Evolutionary conservation across 345 rosid species (phyloP).

Genomic region (Euphorbia lathyris): DNA sequence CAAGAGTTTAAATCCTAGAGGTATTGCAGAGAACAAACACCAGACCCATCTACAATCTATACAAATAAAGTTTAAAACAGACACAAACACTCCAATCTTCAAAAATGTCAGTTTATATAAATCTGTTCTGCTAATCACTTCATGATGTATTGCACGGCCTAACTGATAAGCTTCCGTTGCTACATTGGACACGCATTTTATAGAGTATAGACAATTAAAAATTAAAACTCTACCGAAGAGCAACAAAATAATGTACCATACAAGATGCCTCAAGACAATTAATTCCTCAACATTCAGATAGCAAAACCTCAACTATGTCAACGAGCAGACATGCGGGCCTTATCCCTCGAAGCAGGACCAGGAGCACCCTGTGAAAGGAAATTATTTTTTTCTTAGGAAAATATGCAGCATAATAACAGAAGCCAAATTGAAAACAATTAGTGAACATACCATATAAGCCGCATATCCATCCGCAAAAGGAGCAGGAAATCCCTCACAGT

Average conservation of each 20-base stretch:
- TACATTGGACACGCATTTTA: neutral
- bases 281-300: neutral
- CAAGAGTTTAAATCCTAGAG: too few relatives aligned
- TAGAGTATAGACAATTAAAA: neutral
- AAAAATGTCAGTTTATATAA: neutral
- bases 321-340: constrained; percentile 57
- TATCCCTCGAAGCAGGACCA: constrained; percentile 72
- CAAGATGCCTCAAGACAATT: neutral
- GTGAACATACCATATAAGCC: constrained; percentile 49
- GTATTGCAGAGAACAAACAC: too few relatives aligned
- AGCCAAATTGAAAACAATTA: too few relatives aligned
- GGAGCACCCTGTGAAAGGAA: too few relatives aligned
- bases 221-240: neutral
- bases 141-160: neutral
- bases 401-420: neutral
- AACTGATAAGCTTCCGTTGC: neutral
- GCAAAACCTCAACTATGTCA: neutral
- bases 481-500: constrained; percentile 49
- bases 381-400: constrained; percentile 12
- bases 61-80: too few relatives aligned
- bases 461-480: constrained; percentile 66
- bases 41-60: too few relatives aligned
- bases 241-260: neutral
- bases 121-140: neutral
- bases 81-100: neutral